Evolutionary conservation across 164 flowering plant genomes (phyloP), one percentile per base, ranked within the genome.

Genomic region (Euptelea pleiosperma): DNA sequence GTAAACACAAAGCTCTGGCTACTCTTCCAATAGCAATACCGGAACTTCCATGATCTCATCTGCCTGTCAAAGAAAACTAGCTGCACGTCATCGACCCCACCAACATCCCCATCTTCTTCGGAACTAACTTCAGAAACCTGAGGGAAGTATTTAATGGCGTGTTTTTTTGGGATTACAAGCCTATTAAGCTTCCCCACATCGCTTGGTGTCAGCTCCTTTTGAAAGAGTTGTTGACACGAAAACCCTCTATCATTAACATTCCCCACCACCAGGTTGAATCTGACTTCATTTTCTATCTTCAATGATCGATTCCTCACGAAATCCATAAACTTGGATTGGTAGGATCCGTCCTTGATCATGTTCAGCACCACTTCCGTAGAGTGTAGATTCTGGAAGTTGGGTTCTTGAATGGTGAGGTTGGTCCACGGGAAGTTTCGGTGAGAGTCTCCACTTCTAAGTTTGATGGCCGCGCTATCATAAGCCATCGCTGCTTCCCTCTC

Each of bases 151-250:
- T 74, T 77, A 1, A 70, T 34, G 1, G 96, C 98, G 40, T 75
- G 76, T 45, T 81, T 84, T 68, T 83, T 91, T 0, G 96, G 96
- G 18, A 91, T 88, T 7, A 91, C 96, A 21, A 88, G 86, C 41
- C 96, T 69, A 40, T 88, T 91, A 0, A 91, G 84, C 75, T 86
- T 88, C 4, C 98, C 86, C 2, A 91, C 96, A 54, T 91, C 98
- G 52, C 94, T 91, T 4, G 90, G 90, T 1, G 98, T 91, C 19
- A 91, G 69, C 70, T 84, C 94, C 79, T 91, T 91, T n/a, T 74
- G 80, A 39, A 91, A 91, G 2, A 90, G 80, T 26, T 68, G 73
- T n/a, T 66, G 64, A 18, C 57, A 65, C 1, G 57, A 12, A 2
- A 71, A 9, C 18, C 70, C 75, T 45, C 64, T 70, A 25, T 52